Evolutionary conservation across 345 rosid species (phyloP), one percentile per base, ranked within the genome.

Genomic region (Camelina laxa): DNA sequence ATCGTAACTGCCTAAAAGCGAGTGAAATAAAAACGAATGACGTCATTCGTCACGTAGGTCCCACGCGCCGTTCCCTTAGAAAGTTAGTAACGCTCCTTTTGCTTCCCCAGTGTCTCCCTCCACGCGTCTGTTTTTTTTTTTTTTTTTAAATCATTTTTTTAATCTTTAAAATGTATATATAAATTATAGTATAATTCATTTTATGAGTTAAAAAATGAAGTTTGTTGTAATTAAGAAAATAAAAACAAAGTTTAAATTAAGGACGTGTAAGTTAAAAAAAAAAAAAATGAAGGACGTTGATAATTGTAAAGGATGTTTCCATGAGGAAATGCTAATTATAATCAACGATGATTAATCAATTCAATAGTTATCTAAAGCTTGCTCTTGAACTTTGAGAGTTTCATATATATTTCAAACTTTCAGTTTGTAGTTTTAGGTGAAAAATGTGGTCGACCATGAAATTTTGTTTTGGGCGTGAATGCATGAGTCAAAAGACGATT

Each of bases 41-140:
- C 73, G 62, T 87, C 85, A 80, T 27, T 68, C 41, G n/a, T 42
- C 30, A 49, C 59, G 67, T 70, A 69, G 86, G 75, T 31, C 84
- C 87, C 83, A 81, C 69, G 4, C 79, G 88, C 88, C 87, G 89
- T 80, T 85, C 83, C 35, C 67, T 79, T 81, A 15, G 70, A 75
- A 77, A 58, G 73, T 73, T 79, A 72, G 89, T 83, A 82, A 84
- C 91, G 80, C 54, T 24, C 7, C 50, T 30, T 15, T 45, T 57
- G 60, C 65, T 50, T 30, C 30, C 19, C 45, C 60, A 38, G 1
- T 68, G 63, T 31, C 50, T 58, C 71, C 48, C 49, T 45, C 64
- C 56, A 73, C 47, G 36, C 55, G 36, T 51, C 21, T 67, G 0
- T 51, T 1, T 33, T 33, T 33, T 33, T 33, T 24, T 24, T 27